Evolutionary conservation across 176 grass and related monocot species (phyloP).

Genomic region (Musa troglodytarum): DNA sequence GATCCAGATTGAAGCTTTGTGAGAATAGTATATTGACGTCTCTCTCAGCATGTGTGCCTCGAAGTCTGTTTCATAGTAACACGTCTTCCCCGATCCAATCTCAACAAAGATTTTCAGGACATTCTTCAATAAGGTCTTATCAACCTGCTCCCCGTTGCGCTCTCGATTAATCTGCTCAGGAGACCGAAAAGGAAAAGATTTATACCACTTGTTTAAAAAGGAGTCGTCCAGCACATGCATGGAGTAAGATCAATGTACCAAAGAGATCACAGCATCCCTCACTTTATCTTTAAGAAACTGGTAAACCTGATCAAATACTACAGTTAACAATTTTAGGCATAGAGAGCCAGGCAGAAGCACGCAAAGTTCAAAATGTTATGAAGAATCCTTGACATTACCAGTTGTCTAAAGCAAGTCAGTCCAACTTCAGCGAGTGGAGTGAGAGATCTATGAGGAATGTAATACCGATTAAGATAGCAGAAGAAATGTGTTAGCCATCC

Average conservation of each 20-base stretch:
- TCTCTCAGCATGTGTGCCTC: conserved; percentile 83
- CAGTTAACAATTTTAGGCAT: too few relatives aligned
- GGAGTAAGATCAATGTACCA: conserved; percentile 35
- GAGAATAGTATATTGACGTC: conserved; percentile 72
- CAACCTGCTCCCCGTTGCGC: conserved; percentile 83
- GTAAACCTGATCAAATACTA: conserved; percentile 45
- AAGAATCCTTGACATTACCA: conserved; percentile 33
- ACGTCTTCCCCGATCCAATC: conserved; percentile 62
- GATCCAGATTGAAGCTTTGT: conserved; percentile 90
- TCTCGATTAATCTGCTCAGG: conserved; percentile 82
- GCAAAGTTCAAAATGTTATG: too few relatives aligned
- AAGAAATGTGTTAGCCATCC: conserved; percentile 60
- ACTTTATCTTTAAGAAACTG: conserved; percentile 72
- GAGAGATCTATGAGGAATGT: conserved; percentile 36
- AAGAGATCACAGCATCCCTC: conserved; percentile 67
- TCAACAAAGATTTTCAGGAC: conserved; percentile 95
- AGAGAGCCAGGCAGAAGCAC: background rate
- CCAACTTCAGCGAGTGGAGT: conserved; percentile 50
- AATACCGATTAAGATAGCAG: conserved; percentile 52
- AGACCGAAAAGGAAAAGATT: background rate
- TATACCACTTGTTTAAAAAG: background rate
- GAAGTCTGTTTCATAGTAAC: conserved; percentile 74
- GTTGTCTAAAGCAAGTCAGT: conserved; percentile 47
- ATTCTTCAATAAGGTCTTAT: conserved; percentile 82
- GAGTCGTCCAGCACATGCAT: too few relatives aligned